Evolutionary conservation across 75 land plant species (phyloP).

Genomic region (Pinus taeda): DNA sequence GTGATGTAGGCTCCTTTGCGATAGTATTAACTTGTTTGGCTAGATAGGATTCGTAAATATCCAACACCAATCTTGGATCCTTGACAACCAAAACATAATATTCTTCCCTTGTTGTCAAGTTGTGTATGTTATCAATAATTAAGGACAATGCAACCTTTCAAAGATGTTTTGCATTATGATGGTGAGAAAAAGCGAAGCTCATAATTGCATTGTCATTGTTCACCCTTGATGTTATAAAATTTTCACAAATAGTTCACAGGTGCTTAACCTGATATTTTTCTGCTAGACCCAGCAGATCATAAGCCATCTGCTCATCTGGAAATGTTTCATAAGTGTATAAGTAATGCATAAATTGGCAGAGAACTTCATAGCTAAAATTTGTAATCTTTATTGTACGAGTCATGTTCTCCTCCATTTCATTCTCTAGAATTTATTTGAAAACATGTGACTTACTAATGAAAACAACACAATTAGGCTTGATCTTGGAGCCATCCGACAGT

Average conservation of each 20-base stretch:
- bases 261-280: slow-evolving; percentile 73
- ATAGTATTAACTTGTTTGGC: slow-evolving; percentile 57
- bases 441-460: slow-evolving; percentile 67
- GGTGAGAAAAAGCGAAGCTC: slow-evolving; percentile 55
- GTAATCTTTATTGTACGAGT: slow-evolving; percentile 67
- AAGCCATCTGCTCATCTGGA: slow-evolving; percentile 67
- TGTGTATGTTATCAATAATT: slow-evolving; percentile 64
- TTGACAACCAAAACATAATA: slow-evolving; percentile 62
- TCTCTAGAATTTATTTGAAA: slow-evolving; percentile 72
- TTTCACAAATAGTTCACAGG: slow-evolving; percentile 61
- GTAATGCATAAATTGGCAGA: slow-evolving; percentile 64
- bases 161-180: slow-evolving; percentile 49
- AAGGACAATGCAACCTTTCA: slow-evolving; percentile 42
- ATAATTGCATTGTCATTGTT: slow-evolving; percentile 56
- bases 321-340: slow-evolving; percentile 73
- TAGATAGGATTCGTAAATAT: slow-evolving; percentile 64
- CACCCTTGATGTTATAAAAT: slow-evolving; percentile 64
- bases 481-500: no score
- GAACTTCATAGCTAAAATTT: slow-evolving; percentile 63
- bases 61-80: slow-evolving; percentile 69
- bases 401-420: slow-evolving; percentile 69
- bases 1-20: slow-evolving; percentile 8
- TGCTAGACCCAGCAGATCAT: slow-evolving; percentile 56
- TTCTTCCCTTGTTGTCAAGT: slow-evolving; percentile 43
- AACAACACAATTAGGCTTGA: no score